Conservation (phyloP, 1,284 basidiomycete genomes). For the Cryptococcus sp. region DNA sequence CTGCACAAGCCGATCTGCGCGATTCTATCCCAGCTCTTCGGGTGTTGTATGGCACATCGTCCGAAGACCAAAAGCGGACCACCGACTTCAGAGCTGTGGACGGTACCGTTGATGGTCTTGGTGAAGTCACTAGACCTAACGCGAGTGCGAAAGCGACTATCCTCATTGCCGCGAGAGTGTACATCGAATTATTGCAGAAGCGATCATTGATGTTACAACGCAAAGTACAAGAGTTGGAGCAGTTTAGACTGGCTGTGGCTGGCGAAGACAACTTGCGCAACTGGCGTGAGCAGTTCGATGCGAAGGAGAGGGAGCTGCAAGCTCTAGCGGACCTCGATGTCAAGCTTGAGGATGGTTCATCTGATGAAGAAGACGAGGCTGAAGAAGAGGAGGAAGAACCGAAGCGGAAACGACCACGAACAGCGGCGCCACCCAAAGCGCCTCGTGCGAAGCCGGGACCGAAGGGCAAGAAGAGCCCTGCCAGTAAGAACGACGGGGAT, state of each 20-base stretch:
- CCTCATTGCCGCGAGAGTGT: constrained; percentile 50
- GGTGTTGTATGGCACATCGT: constrained; percentile 51
- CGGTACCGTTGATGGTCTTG: constrained; percentile 52
- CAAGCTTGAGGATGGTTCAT: constrained; percentile 26
- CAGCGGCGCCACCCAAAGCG: constrained; percentile 6
- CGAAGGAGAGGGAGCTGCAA: constrained; percentile 32
- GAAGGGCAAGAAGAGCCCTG: constrained; percentile 20
- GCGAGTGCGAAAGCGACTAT: constrained; percentile 52
- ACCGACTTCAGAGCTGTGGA: constrained; percentile 47
- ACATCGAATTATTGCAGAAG: constrained; percentile 50
- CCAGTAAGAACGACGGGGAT: too few species aligned
- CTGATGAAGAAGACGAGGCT: constrained; percentile 30
- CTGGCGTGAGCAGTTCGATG: constrained; percentile 44
- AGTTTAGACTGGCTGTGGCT: constrained; percentile 35
- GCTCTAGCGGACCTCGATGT: constrained; percentile 25
- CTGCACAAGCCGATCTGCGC: constrained; percentile 51
- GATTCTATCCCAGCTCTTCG: constrained; percentile 51
- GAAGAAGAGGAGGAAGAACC: constrained; percentile 37
- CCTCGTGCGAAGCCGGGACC: constrained; percentile 17
- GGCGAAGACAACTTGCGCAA: constrained; percentile 33
- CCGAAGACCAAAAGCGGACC: constrained; percentile 43
- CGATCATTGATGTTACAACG: constrained; percentile 40
- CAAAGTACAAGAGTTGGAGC: constrained; percentile 42
- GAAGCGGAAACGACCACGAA: constrained; percentile 21
- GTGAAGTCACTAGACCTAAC: constrained; percentile 50